Evolutionary conservation across 148 eudicot species (phyloP), one percentile per base, ranked within the genome.

Genomic region (Chenopodium quinoa): DNA sequence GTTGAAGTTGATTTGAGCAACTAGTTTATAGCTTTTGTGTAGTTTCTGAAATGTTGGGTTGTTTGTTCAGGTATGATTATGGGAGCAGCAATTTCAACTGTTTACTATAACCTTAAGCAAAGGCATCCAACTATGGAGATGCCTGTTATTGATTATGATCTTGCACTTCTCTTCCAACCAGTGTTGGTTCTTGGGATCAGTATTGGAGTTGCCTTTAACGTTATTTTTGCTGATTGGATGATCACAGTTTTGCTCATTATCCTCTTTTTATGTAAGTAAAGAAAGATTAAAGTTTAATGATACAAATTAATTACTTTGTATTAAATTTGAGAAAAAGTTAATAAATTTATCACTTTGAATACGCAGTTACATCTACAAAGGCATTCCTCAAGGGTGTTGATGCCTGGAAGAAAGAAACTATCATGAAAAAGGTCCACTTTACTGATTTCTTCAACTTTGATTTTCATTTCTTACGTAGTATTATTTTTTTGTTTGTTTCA

Each of bases 171-270:
- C 16, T 83, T 89, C 80, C 93, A 91, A 75, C 93, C 93, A 25
- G 86, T 91, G 90, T 70, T 91, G 80, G 86, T 91, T 75, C 84
- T 91, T 29, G 93, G 93, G 27, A 89, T 91, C 67, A 91, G 93
- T 79, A 89, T 91, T 56, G 91, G 93, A 68, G 93, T 91, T 63
- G 82, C 87, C 73, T 89, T 91, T 82, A 89, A 91, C 68, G 89
- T 91, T 63, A 86, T 90, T 56, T 90, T 91, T 64, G 93, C 93
- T 8, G 91, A 91, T 32, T 91, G 93, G 93, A 91, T 91, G 93
- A 90, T 91, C 77, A 91, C 93, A 1, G 85, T 91, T 64, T 80
- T 91, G 72, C 88, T 91, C 17, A 91, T 91, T 54, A 81, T 89
- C 75, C 91, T 91, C 47, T 91, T 91, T 76, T 23, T 89, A 77